Evolutionary conservation across 768 basidiomycete species (phyloP).

Genomic region (Phaeotremella skinneri): DNA sequence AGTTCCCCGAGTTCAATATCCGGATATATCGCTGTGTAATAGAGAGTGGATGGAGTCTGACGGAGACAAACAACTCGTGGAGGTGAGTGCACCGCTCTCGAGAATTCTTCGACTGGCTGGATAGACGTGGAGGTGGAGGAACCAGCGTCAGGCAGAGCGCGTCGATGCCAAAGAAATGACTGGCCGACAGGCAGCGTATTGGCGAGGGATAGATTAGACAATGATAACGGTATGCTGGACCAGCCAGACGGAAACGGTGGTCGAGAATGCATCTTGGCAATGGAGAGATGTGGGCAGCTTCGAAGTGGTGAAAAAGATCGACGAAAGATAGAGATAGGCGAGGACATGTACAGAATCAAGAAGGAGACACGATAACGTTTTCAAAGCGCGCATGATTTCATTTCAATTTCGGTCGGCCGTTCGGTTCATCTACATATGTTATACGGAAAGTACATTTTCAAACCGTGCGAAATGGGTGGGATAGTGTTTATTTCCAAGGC

Average conservation of each 20-base stretch:
- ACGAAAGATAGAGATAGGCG: no score
- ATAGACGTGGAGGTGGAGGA: neutral
- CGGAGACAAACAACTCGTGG: constrained; percentile 49
- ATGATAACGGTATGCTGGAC: constrained; percentile 27
- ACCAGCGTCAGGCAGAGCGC: constrained; percentile 11
- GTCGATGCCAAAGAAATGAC: constrained; percentile 48
- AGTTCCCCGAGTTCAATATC: neutral
- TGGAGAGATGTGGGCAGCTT: neutral
- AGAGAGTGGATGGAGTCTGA: constrained; percentile 37
- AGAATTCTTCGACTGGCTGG: constrained; percentile 44
- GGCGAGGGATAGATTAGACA: constrained; percentile 39
- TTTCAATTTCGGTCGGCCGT: no score
- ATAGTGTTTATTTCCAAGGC: no score
- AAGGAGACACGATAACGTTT: no score
- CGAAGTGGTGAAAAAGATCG: neutral
- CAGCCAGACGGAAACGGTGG: constrained; percentile 45
- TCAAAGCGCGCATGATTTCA: no score
- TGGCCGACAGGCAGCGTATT: constrained; percentile 51
- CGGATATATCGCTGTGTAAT: constrained; percentile 41
- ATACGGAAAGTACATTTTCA: no score
- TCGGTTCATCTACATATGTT: no score
- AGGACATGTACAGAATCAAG: no score
- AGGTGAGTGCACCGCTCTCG: constrained; percentile 43
- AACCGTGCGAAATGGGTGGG: no score
- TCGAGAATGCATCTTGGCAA: constrained; percentile 5